Evolutionary conservation across 768 basidiomycete species (phyloP), one percentile per base, ranked within the genome.

Genomic region (Suillus hirtellus): DNA sequence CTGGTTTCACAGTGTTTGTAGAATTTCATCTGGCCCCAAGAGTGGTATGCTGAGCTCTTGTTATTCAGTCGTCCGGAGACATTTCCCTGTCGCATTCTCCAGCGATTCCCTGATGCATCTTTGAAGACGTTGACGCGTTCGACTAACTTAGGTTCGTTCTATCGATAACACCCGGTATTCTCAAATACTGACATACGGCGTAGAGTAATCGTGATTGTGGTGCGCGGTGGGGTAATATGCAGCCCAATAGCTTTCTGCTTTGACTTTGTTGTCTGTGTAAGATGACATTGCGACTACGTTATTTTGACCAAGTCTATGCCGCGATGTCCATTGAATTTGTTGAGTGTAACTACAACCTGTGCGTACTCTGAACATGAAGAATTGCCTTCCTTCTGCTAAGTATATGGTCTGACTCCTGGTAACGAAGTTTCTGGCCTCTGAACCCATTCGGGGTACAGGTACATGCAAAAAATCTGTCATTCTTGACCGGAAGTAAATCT

Each of bases 301-400:
- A 76, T 82, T 60, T 59, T 82, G 67, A 80, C 78, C 15, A 72
- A 65, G 63, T 31, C 60, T 53, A 68, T 74, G 52, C 31, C 40
- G 14, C 63, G 38, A 56, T 40, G 19, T 42, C 19, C 8, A 17
- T 19, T 24, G 10, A 2, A 60, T 27, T 34, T 52, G 9, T 52
- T 5, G 46, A 46, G 21, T 15, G 15, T 8, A 50, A 27, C 24
- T 50, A 27, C 49, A 27, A 8, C 49, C 3, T 27, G 24, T 15
- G 27, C 24, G 12, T 12, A 24, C 11, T 47, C 47, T 47, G 46
- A 47, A 46, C 44, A 46, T 46, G 10, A 11, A n/a, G n/a, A 21
- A 46, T 21, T 21, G n/a, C 21, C 46, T 44, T n/a, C 19, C 43
- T 44, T 44, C 15, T 17, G 31, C 31, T 31, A 31, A 31, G 31